phyloP scores from a whole-genome alignment of 441 rosid species.

The Jatropha multifida region DNA sequence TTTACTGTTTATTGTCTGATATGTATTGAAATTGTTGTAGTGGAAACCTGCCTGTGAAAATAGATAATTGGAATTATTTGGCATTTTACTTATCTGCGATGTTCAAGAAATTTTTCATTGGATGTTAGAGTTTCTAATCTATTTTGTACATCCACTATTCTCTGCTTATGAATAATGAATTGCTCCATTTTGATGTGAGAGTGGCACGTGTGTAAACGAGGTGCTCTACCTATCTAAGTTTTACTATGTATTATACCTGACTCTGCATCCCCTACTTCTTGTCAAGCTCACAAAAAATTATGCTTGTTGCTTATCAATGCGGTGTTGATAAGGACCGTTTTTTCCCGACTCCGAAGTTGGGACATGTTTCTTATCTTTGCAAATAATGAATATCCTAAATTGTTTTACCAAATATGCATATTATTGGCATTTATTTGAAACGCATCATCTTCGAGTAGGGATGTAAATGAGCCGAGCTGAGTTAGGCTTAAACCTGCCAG shows the following conservation, averaged over 20 bases:
- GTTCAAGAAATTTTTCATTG: not conserved
- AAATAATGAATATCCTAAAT: not conserved
- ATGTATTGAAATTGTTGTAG: no score
- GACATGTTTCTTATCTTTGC: not conserved
- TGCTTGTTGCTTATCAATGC: not conserved
- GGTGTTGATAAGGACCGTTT: not conserved
- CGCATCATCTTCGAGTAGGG: not conserved
- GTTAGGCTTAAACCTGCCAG: no score
- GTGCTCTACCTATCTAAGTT: not conserved
- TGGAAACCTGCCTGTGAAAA: not conserved
- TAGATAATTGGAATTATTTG: not conserved
- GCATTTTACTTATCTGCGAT: not conserved
- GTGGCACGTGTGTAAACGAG: no score
- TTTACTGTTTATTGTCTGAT: not conserved
- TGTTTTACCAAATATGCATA: not conserved
- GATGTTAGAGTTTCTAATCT: not conserved
- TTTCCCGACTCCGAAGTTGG: not conserved
- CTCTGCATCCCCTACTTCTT: not conserved
- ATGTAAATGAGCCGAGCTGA: no score
- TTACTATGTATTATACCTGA: not conserved
- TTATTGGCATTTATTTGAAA: not conserved
- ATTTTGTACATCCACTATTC: not conserved
- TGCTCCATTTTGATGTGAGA: not conserved
- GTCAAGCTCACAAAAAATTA: not conserved
- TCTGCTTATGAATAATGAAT: not conserved